Evolutionary conservation across 441 rosid genomes (phyloP).

Genomic region (Gossypium gossypioides): DNA sequence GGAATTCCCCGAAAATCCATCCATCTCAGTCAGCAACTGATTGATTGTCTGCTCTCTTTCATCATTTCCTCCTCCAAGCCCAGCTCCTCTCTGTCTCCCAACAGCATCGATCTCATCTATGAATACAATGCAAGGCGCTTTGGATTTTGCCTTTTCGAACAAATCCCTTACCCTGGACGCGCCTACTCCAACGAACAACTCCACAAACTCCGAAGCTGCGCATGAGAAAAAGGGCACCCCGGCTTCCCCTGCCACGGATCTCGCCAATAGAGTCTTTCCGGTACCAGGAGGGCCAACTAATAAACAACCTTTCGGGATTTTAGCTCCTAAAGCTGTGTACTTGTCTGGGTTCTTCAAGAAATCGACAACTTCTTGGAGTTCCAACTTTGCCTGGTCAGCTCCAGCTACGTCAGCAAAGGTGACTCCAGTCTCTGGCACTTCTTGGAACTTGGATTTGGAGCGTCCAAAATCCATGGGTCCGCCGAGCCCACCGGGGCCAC

Average conservation of each 20-base stretch:
- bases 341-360: constrained; percentile 87
- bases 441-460: constrained; percentile 84
- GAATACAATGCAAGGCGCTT: constrained; percentile 68
- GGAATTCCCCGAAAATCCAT: constrained; percentile 78
- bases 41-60: constrained; percentile 84
- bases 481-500: constrained; percentile 88
- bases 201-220: constrained; percentile 80
- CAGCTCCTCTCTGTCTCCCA: constrained; percentile 92
- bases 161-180: constrained; percentile 76
- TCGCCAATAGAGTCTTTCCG: constrained; percentile 73
- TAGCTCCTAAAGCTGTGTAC: constrained; percentile 86
- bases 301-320: constrained; percentile 87
- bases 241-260: constrained; percentile 83
- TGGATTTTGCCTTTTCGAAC: constrained; percentile 70
- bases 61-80: constrained; percentile 83
- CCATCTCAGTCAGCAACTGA: constrained; percentile 84
- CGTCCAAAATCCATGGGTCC: constrained; percentile 96
- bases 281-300: constrained; percentile 91
- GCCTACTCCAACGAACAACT: constrained; percentile 78
- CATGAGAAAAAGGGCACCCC: constrained; percentile 73
- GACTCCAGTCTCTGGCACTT: constrained; percentile 91
- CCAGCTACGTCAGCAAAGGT: constrained; percentile 86
- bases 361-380: constrained; percentile 84
- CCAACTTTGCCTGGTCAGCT: constrained; percentile 86
- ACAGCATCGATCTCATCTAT: constrained; percentile 88